Conservation (phyloP, 306 rosid species). For the Acmispon strigosus region DNA sequence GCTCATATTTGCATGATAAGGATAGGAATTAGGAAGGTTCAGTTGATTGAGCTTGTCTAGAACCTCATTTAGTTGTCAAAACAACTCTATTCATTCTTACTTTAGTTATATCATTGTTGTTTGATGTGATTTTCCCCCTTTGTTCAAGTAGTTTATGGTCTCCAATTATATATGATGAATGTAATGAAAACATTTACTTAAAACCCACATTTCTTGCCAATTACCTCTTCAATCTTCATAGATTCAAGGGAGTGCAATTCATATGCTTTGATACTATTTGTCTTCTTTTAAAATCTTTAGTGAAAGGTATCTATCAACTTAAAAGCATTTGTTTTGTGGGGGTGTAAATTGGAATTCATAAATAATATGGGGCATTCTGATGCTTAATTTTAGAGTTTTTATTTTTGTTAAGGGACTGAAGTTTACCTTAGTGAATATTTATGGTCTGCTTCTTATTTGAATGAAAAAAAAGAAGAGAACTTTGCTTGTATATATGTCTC, state of each 20-base stretch:
- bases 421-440: too few species aligned
- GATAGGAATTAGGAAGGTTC: not conserved
- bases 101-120: constrained; percentile 11
- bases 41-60: constrained; percentile 17
- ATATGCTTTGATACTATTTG: not conserved
- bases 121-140: not conserved
- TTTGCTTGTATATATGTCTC: too few species aligned
- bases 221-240: not conserved
- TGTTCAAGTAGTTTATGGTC: not conserved
- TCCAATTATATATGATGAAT: not conserved
- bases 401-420: too few species aligned
- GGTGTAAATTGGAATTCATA: too few species aligned
- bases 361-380: too few species aligned
- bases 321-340: not conserved
- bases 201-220: not conserved
- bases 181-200: not conserved
- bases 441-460: too few species aligned
- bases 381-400: too few species aligned
- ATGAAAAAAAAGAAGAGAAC: too few species aligned
- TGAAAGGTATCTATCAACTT: not conserved
- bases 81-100: constrained; percentile 9
- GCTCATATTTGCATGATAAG: not conserved
- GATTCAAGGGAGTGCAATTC: not conserved
- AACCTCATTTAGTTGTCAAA: constrained; percentile 10
- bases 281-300: not conserved